Evolutionary conservation across 371 early-diverging fungal genomes (phyloP).

Genomic region (Actinomortierella wolfii): DNA sequence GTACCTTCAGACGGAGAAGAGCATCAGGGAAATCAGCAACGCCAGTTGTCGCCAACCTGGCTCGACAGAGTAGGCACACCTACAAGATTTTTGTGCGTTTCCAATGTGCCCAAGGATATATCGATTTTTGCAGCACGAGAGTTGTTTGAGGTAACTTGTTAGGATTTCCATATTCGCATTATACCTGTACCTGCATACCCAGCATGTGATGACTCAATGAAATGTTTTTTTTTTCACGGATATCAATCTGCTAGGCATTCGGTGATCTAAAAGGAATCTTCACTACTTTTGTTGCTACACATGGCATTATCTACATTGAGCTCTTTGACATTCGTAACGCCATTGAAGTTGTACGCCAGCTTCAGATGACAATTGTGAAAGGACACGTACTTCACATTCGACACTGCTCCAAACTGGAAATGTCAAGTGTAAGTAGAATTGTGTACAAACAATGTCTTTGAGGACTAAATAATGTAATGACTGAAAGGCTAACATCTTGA

Average conservation of each 20-base stretch:
- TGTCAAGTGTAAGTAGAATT: constrained; percentile 10
- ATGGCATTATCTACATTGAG: constrained; percentile 26
- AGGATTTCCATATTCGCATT: no score
- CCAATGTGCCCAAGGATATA: constrained; percentile 16
- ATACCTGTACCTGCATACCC: no score
- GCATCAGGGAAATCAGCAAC: neutral
- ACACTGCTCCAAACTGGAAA: constrained; percentile 9
- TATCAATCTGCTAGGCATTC: constrained; percentile 16
- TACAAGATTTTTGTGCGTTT: constrained; percentile 24
- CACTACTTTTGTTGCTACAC: constrained; percentile 15
- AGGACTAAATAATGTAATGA: neutral
- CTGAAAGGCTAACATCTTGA: neutral
- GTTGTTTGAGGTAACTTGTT: constrained; percentile 28
- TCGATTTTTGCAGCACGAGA: constrained; percentile 28
- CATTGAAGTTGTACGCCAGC: constrained; percentile 12
- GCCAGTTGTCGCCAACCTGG: neutral
- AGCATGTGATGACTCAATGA: no score
- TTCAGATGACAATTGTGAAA: constrained; percentile 6
- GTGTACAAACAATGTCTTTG: neutral
- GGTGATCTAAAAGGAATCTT: constrained; percentile 34
- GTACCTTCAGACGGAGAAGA: no score
- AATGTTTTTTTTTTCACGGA: no score
- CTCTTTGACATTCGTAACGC: constrained; percentile 41
- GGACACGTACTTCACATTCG: constrained; percentile 6
- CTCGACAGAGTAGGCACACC: neutral